A percentile compares a stretch with the other conserved stretches of the same genome.
phyloP scores from a whole-genome alignment of 192 early-diverging fungal species.

The Backusella luteola region DNA sequence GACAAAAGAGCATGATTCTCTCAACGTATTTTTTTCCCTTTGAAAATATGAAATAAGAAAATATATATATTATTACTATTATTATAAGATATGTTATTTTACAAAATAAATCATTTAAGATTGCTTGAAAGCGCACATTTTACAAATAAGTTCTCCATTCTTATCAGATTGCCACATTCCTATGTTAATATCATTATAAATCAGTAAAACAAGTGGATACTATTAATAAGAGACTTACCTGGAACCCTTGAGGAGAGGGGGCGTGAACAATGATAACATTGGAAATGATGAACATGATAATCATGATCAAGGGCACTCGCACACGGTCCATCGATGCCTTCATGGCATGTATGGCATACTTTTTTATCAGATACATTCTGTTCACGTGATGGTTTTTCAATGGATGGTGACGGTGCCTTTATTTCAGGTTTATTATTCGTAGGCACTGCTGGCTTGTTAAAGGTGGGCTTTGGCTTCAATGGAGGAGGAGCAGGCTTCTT shows the following conservation, averaged over 20 bases:
- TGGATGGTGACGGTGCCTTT: background rate
- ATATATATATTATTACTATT: background rate
- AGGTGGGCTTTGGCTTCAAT: background rate
- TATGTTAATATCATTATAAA: background rate
- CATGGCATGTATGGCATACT: slow-evolving; percentile 17
- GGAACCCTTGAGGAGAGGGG: slow-evolving; percentile 35
- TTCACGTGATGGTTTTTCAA: background rate
- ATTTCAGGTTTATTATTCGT: background rate
- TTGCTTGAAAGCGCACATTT: slow-evolving; percentile 18
- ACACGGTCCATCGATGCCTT: slow-evolving; percentile 22
- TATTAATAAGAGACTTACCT: slow-evolving; percentile 15
- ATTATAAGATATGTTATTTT: background rate
- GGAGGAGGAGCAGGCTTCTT: background rate
- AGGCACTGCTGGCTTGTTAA: background rate
- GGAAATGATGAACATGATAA: slow-evolving; percentile 36
- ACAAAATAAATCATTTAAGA: background rate
- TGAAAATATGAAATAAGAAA: background rate
- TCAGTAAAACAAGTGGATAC: background rate
- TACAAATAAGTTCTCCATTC: slow-evolving; percentile 10
- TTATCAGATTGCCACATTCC: slow-evolving; percentile 21
- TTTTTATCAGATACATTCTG: background rate
- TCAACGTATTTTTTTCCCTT: background rate
- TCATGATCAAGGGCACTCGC: slow-evolving; percentile 30
- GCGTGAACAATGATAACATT: slow-evolving; percentile 28
- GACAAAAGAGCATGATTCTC: background rate